Evolutionary conservation across 305 asterid genomes (phyloP), one percentile per base, ranked within the genome.

Genomic region (Plantago lanceolata): DNA sequence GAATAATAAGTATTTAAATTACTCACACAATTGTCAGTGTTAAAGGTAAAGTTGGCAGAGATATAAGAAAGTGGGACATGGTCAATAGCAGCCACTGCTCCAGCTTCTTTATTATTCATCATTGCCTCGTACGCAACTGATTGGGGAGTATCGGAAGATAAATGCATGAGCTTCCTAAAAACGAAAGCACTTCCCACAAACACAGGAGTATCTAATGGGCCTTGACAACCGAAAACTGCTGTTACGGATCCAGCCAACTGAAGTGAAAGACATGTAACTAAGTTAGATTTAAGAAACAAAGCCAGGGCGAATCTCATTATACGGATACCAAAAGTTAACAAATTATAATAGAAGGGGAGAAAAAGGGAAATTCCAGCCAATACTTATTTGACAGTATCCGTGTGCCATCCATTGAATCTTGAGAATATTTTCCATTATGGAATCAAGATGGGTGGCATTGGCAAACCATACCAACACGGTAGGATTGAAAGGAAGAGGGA

Each of bases 201-300:
- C 63, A 85, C 81, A 59, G 99, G 99, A 69, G 96, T 91, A 81
- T 90, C 99, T 81, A 93, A 77, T 12, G 99, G 99, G 62, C 99
- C 99, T 93, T 93, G 99, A 78, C 99, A 93, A 75, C 90, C 90
- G 84, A 93, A 93, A 33, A 90, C 95, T 56, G 97, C 85, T 48
- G 99, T 93, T 57, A 93, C 92, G 16, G 97, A 87, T 71, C 99
- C 99, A 66, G 99, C 99, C 84, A 93, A 75, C 99, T 93, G 86
- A 70, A 78, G 54, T 40, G 68, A 70, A 57, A 64, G 56, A 68
- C 48, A 54, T 59, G 49, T 64, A 63, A 74, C 70, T 59, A 73
- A 59, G 65, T 57, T 33, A 45, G 52, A 48, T 18, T 31, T 44
- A 29, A 28, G 54, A 61, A 58, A 64, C 58, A 75, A 40, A 40